Evolutionary conservation across 495 filamentous ascomycete genomes (phyloP).

Genomic region (Penicillium herquei): DNA sequence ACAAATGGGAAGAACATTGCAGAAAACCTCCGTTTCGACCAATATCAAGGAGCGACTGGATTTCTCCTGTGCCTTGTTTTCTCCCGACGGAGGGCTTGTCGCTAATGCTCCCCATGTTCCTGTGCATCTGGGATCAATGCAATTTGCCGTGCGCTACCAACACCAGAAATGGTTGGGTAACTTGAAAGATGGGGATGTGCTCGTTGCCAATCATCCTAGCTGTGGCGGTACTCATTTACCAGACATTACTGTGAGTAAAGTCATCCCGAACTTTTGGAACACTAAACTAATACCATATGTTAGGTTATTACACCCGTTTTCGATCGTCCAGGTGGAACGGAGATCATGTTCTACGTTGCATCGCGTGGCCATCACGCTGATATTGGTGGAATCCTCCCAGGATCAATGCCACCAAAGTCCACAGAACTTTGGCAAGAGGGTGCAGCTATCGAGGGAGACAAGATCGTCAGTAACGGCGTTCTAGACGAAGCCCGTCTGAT

Average conservation of each 20-base stretch:
- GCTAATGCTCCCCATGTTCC: slow-evolving; percentile 95
- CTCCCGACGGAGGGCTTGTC: slow-evolving; percentile 83
- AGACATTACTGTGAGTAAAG: slow-evolving; percentile 75
- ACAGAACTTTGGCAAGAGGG: slow-evolving; percentile 93
- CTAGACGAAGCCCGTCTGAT: slow-evolving; percentile 88
- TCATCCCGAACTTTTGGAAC: not conserved
- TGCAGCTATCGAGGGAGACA: slow-evolving; percentile 89
- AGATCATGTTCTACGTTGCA: slow-evolving; percentile 96
- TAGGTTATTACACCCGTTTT: slow-evolving; percentile 82
- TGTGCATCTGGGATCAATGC: slow-evolving; percentile 91
- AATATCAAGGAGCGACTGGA: slow-evolving; percentile 98
- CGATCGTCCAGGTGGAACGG: slow-evolving; percentile 58
- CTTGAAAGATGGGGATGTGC: slow-evolving; percentile 85
- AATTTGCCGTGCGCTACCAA: slow-evolving; percentile 89
- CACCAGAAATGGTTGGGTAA: slow-evolving; percentile 89
- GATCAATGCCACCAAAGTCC: slow-evolving; percentile 95
- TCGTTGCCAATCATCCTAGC: slow-evolving; percentile 94
- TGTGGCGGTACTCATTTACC: slow-evolving; percentile 87
- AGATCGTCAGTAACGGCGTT: slow-evolving; percentile 83
- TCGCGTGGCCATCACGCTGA: slow-evolving; percentile 95
- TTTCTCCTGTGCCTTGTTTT: slow-evolving; percentile 95
- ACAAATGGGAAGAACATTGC: slow-evolving; percentile 93
- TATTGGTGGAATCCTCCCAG: slow-evolving; percentile 93
- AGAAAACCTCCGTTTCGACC: slow-evolving; percentile 96
- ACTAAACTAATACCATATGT: not conserved